Conservation (phyloP, 768 basidiomycete species). For the Flagelloscypha sp. region DNA sequence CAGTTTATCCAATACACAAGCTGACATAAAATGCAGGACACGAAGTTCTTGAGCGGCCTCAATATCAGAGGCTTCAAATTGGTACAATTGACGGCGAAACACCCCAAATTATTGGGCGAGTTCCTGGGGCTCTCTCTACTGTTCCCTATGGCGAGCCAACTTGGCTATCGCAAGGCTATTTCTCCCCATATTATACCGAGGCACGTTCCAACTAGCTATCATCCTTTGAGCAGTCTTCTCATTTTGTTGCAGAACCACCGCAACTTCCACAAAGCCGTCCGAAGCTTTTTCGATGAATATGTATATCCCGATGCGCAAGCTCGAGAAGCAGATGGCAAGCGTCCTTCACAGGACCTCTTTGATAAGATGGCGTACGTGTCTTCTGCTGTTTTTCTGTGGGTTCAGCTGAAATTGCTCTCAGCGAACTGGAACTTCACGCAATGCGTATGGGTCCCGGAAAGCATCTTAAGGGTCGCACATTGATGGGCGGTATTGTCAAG, state of each 20-base stretch:
- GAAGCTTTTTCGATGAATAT: slow-evolving; percentile 68
- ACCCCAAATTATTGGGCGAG: slow-evolving; percentile 36
- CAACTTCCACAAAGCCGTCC: slow-evolving; percentile 51
- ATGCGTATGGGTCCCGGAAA: slow-evolving; percentile 91
- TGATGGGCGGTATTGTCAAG: slow-evolving; percentile 74
- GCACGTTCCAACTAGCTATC: slow-evolving; percentile 23
- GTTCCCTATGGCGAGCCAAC: slow-evolving; percentile 79
- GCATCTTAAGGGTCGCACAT: slow-evolving; percentile 71
- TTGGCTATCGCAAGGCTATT: slow-evolving; percentile 59
- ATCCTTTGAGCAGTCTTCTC: neutral
- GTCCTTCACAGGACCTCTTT: slow-evolving; percentile 64
- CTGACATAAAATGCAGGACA: too few species aligned
- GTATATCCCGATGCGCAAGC: slow-evolving; percentile 47
- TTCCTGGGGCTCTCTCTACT: slow-evolving; percentile 46
- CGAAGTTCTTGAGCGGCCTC: slow-evolving; percentile 62
- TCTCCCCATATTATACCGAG: slow-evolving; percentile 71
- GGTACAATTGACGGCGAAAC: slow-evolving; percentile 56
- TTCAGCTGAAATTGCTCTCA: slow-evolving; percentile 14
- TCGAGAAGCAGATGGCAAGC: slow-evolving; percentile 81
- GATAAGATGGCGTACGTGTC: slow-evolving; percentile 70
- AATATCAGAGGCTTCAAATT: slow-evolving; percentile 55
- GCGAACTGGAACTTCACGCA: slow-evolving; percentile 67
- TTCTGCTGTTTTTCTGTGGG: neutral
- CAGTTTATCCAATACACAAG: too few species aligned
- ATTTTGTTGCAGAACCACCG: slow-evolving; percentile 45